These are phyloP conservation scores for Alternaria burnsii DNA, from an alignment of 2,329 filamentous ascomycete genomes.

Conservation along the genomic window DNA sequence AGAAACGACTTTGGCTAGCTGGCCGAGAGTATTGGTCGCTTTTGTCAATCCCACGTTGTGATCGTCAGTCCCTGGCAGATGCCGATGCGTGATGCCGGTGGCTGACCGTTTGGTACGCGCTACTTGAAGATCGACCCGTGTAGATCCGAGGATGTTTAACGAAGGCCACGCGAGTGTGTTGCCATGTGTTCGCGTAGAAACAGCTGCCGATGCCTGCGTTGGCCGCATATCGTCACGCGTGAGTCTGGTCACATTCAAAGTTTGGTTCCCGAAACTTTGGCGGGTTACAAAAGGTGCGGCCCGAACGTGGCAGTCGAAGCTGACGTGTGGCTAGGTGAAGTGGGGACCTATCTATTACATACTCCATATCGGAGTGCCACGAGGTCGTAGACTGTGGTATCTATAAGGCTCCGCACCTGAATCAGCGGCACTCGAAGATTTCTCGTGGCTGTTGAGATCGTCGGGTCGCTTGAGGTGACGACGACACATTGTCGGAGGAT, in stretches of 20 bases:
- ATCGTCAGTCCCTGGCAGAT: slow-evolving; percentile 8
- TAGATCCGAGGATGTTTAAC: slow-evolving; percentile 1
- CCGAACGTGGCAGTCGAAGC: background rate
- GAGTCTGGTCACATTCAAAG: slow-evolving; percentile 2
- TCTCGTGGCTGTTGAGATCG: background rate
- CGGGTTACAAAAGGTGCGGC: background rate
- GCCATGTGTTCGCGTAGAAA: background rate
- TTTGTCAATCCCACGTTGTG: background rate
- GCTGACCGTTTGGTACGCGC: slow-evolving; percentile 9
- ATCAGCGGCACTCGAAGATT: background rate
- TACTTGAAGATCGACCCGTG: slow-evolving; percentile 5
- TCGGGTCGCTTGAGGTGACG: background rate
- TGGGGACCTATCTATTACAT: background rate
- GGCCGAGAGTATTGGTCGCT: background rate
- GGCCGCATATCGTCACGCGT: background rate
- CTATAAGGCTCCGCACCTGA: background rate
- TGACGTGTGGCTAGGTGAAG: background rate
- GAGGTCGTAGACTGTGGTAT: background rate
- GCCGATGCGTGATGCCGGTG: slow-evolving; percentile 9
- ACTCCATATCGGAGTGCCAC: background rate
- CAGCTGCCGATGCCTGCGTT: background rate
- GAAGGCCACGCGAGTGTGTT: background rate
- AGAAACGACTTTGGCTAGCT: background rate
- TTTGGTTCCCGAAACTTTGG: slow-evolving; percentile 6
- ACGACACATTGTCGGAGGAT: background rate